phyloP scores from a whole-genome alignment of 73 alveolate species.

The Tetrahymena borealis region DNA sequence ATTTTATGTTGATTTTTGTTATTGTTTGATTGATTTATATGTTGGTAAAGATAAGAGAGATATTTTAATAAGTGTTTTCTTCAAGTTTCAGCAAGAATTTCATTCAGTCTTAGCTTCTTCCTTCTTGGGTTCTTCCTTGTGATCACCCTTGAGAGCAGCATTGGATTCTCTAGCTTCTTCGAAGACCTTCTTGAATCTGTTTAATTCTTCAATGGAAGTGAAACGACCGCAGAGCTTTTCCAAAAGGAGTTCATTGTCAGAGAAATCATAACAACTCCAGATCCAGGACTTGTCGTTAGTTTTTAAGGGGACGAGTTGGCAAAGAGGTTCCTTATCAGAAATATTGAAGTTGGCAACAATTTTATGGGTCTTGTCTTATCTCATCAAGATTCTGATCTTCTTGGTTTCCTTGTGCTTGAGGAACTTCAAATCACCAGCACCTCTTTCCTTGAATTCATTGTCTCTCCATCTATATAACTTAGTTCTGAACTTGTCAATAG shows the following conservation, averaged over 20 bases:
- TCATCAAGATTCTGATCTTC: constrained; percentile 52
- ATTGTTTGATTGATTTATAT: too few relatives aligned
- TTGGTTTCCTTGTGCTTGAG: constrained; percentile 49
- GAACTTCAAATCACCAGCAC: constrained; percentile 70
- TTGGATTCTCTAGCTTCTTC: constrained; percentile 52
- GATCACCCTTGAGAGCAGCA: neutral
- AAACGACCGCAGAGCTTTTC: constrained; percentile 55
- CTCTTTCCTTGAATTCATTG: constrained; percentile 71
- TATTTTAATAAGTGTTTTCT: too few relatives aligned
- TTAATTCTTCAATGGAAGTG: constrained; percentile 57
- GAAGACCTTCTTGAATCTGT: constrained; percentile 54
- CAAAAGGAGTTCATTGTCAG: constrained; percentile 50
- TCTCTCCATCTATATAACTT: constrained; percentile 59
- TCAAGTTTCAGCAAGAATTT: too few relatives aligned
- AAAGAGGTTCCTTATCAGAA: constrained; percentile 49
- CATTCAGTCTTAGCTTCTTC: constrained; percentile 4
- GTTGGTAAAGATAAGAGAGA: too few relatives aligned
- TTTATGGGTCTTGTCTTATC: constrained; percentile 70
- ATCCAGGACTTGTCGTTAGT: constrained; percentile 61
- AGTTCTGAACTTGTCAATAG: constrained; percentile 46
- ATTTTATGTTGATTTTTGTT: neutral
- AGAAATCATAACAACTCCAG: constrained; percentile 62
- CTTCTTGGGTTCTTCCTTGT: constrained; percentile 56
- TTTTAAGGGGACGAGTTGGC: constrained; percentile 51
- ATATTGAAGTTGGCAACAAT: constrained; percentile 55